Conservation (phyloP, 441 rosid genomes). For the Bruguiera hainesii region DNA sequence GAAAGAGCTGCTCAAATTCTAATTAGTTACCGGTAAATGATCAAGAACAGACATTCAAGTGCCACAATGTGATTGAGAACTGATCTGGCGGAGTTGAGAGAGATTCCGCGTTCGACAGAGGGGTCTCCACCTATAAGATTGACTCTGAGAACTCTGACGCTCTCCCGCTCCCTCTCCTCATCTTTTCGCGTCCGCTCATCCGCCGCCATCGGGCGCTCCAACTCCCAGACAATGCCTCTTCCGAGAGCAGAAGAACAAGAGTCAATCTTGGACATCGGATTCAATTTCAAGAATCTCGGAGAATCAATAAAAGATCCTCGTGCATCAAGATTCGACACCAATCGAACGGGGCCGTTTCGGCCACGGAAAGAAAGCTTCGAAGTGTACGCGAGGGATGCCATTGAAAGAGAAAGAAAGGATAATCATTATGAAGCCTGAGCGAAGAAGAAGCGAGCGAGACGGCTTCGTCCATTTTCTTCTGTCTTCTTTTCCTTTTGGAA, state of each 20-base stretch:
- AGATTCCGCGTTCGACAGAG: constrained; percentile 51
- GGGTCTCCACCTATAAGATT: constrained; percentile 88
- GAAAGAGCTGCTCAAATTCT: no score
- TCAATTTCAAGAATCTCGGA: constrained; percentile 7
- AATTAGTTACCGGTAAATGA: no score
- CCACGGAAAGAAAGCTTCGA: constrained; percentile 23
- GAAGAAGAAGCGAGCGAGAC: no score
- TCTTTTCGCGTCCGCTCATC: constrained; percentile 25
- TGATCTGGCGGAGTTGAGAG: constrained; percentile 92
- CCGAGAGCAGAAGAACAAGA: background rate
- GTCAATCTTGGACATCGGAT: background rate
- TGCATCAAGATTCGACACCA: background rate
- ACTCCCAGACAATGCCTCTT: constrained; percentile 1
- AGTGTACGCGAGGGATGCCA: background rate
- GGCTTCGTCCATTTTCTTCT: no score
- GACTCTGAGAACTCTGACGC: constrained; percentile 50
- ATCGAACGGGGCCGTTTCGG: constrained; percentile 14
- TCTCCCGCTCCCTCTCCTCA: constrained; percentile 15
- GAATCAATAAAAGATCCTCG: constrained; percentile 2
- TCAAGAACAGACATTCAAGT: background rate
- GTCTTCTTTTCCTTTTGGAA: no score
- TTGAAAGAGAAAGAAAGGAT: no score
- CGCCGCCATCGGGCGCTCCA: constrained; percentile 25
- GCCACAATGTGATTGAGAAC: constrained; percentile 94
- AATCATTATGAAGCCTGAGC: no score